Conservation (phyloP, 257 asterid species). For the Solanum clarkiae region DNA sequence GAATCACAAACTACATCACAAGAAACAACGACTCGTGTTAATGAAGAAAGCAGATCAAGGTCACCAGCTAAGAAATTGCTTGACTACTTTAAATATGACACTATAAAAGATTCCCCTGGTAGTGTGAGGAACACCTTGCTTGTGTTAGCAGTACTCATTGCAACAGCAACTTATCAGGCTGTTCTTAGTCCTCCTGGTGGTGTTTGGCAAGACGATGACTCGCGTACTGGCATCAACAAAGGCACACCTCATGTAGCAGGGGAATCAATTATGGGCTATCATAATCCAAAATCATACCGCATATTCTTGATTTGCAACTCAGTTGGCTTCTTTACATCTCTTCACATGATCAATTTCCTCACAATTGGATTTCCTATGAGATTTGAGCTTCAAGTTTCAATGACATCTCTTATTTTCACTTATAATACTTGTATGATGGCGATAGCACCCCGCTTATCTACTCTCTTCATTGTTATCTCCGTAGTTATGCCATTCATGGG, state of each 20-base stretch:
- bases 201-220: conserved; percentile 38
- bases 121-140: conserved; percentile 28
- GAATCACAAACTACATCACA: background rate
- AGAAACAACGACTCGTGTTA: background rate
- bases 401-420: conserved; percentile 12
- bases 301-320: conserved; percentile 23
- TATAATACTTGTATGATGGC: conserved; percentile 24
- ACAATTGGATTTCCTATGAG: conserved; percentile 23
- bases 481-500: conserved; percentile 6
- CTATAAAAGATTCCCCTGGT: conserved; percentile 19
- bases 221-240: background rate
- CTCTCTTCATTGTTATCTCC: conserved; percentile 1
- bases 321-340: conserved; percentile 27
- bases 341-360: conserved; percentile 27
- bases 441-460: conserved; percentile 7
- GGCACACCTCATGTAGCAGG: conserved; percentile 27
- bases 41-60: background rate
- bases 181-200: conserved; percentile 56
- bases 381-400: conserved; percentile 24
- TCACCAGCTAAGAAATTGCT: background rate
- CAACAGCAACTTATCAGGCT: conserved; percentile 38
- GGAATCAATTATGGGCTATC: conserved; percentile 25
- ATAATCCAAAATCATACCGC: background rate
- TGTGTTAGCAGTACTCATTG: conserved; percentile 27
- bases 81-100: conserved; percentile 17